phyloP scores from a whole-genome alignment of 441 rosid genomes.

The Populus trichocarpa region DNA sequence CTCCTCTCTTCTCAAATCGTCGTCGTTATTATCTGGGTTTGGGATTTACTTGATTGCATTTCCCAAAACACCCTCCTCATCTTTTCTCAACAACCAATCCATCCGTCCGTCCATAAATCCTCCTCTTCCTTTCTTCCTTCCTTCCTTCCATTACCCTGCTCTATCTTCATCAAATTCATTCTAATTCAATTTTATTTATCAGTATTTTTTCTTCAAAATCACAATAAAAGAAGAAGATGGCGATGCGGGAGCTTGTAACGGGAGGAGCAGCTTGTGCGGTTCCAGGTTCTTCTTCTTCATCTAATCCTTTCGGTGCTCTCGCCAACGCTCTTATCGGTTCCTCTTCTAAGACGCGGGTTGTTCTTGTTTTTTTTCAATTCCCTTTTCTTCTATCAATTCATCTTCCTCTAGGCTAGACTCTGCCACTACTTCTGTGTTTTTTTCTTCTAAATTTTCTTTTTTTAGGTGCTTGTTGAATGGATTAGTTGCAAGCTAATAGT shows the following conservation, averaged over 20 bases:
- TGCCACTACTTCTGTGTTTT: neutral
- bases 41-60: neutral
- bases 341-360: too few species aligned
- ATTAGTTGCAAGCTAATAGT: neutral
- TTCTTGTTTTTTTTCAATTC: neutral
- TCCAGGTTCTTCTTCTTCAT: slow-evolving; percentile 82
- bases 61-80: neutral
- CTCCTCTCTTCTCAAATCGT: neutral
- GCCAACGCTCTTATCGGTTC: too few species aligned
- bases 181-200: neutral
- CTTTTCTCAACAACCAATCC: neutral
- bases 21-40: neutral
- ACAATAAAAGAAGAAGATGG: slow-evolving; percentile 25
- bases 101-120: neutral
- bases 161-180: neutral
- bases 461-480: neutral
- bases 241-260: slow-evolving; percentile 85
- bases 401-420: neutral
- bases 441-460: neutral
- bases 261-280: slow-evolving; percentile 96
- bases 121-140: neutral
- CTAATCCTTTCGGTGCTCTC: slow-evolving; percentile 79
- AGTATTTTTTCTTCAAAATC: neutral
- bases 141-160: neutral
- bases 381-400: neutral